These are phyloP conservation scores for Cystoderma amianthinum DNA, from an alignment of 768 basidiomycete species.

Conservation along the genomic window DNA sequence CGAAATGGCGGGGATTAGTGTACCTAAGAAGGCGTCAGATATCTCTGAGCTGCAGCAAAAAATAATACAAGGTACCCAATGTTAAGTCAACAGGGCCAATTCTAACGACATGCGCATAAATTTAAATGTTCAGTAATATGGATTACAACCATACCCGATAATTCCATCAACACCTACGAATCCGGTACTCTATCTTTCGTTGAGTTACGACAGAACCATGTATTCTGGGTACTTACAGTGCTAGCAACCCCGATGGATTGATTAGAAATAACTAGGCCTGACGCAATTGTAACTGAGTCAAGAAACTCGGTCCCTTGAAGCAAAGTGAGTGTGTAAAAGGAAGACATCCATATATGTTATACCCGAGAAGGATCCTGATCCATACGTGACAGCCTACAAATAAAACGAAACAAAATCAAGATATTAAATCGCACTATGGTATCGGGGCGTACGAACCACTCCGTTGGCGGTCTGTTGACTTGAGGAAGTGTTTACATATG, in stretches of 20 bases:
- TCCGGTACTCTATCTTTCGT: slow-evolving; percentile 33
- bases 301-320: slow-evolving; percentile 33
- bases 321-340: background rate
- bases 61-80: slow-evolving; percentile 17
- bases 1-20: slow-evolving; percentile 20
- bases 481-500: slow-evolving; percentile 42
- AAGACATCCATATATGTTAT: slow-evolving; percentile 1
- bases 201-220: background rate
- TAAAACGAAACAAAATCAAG: slow-evolving; percentile 1
- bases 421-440: background rate
- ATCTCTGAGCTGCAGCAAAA: background rate
- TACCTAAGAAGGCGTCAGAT: slow-evolving; percentile 13
- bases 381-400: slow-evolving; percentile 45
- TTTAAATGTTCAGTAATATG: background rate
- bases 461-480: slow-evolving; percentile 34
- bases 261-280: slow-evolving; percentile 36
- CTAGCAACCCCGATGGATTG: slow-evolving; percentile 66
- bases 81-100: slow-evolving; percentile 59
- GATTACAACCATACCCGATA: slow-evolving; percentile 37
- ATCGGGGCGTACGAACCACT: slow-evolving; percentile 34
- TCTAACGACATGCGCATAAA: slow-evolving; percentile 21
- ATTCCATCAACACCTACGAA: slow-evolving; percentile 56
- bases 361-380: slow-evolving; percentile 59
- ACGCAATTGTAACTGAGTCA: slow-evolving; percentile 48
- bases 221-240: slow-evolving; percentile 7